A percentile compares a stretch with the other conserved stretches of the same genome.
Evolutionary conservation across 1,139 yeast species (phyloP).

Genomic region (Pichia sp.): DNA sequence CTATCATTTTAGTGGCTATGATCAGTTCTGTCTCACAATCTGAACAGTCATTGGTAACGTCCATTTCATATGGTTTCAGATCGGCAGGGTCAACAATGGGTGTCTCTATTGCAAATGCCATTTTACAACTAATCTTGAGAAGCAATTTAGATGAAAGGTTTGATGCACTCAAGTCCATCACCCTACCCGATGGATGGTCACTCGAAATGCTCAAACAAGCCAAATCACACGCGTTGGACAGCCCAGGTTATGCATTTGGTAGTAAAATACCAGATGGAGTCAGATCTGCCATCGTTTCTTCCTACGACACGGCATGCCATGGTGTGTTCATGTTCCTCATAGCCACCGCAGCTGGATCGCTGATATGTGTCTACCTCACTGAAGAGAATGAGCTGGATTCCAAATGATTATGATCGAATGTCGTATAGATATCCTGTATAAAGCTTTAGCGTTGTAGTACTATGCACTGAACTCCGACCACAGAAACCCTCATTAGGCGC

Average conservation of each 20-base stretch:
- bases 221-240: conserved; percentile 25
- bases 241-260: conserved; percentile 31
- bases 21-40: conserved; percentile 38
- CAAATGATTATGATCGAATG: not conserved
- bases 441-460: too few relatives aligned
- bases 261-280: conserved; percentile 30
- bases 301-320: conserved; percentile 35
- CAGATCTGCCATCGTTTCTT: conserved; percentile 28
- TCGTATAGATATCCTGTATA: too few relatives aligned
- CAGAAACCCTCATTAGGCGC: too few relatives aligned
- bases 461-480: too few relatives aligned
- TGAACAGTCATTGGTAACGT: conserved; percentile 42
- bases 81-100: conserved; percentile 46
- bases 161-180: not conserved
- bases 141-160: conserved; percentile 8
- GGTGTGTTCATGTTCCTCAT: conserved; percentile 20
- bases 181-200: conserved; percentile 10
- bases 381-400: conserved; percentile 14
- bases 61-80: conserved; percentile 43
- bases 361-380: conserved; percentile 11
- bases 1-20: conserved; percentile 38
- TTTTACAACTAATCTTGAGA: conserved; percentile 29
- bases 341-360: conserved; percentile 30
- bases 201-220: conserved; percentile 4
- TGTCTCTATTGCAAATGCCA: conserved; percentile 39